A percentile compares a stretch with the other conserved stretches of the same genome.
Conservation (phyloP, 2,329 filamentous ascomycete species). For the Keithomyces neogunnii region DNA sequence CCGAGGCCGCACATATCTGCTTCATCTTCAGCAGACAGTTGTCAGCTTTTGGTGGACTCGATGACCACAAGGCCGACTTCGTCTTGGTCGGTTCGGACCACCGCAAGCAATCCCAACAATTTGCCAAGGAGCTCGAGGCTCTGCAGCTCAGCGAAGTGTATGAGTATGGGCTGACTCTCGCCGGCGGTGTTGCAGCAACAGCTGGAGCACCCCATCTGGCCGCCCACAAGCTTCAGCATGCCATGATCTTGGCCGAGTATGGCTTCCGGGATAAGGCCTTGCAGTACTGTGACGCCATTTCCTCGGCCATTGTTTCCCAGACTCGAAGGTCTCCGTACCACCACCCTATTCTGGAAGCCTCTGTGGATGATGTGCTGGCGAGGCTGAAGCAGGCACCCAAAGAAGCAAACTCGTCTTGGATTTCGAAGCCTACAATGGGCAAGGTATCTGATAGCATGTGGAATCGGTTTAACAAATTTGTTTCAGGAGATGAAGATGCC, state of each 20-base stretch:
- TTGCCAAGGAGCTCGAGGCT: constrained; percentile 73
- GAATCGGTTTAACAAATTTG: constrained; percentile 93
- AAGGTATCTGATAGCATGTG: constrained; percentile 88
- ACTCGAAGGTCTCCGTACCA: constrained; percentile 84
- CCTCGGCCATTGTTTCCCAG: constrained; percentile 64
- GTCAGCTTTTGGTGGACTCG: constrained; percentile 69
- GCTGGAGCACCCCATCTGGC: constrained; percentile 72
- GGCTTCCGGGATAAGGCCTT: constrained; percentile 77
- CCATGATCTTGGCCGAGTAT: constrained; percentile 72
- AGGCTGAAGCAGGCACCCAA: constrained; percentile 80
- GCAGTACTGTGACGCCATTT: constrained; percentile 84
- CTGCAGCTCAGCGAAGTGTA: constrained; percentile 95
- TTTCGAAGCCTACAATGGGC: constrained; percentile 90
- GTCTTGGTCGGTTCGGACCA: constrained; percentile 84
- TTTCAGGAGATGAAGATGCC: constrained; percentile 87
- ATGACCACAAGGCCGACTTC: constrained; percentile 71
- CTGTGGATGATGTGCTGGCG: constrained; percentile 75
- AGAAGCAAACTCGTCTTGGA: constrained; percentile 77
- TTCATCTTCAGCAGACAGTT: constrained; percentile 73
- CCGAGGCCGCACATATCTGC: constrained; percentile 89
- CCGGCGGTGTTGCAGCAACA: constrained; percentile 41
- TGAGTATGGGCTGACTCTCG: constrained; percentile 76
- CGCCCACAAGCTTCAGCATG: constrained; percentile 86
- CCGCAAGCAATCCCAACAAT: constrained; percentile 58
- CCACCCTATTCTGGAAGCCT: constrained; percentile 61